These are phyloP conservation scores for Erysimum cheiri DNA, from an alignment of 441 rosid species.

Conservation along the genomic window DNA sequence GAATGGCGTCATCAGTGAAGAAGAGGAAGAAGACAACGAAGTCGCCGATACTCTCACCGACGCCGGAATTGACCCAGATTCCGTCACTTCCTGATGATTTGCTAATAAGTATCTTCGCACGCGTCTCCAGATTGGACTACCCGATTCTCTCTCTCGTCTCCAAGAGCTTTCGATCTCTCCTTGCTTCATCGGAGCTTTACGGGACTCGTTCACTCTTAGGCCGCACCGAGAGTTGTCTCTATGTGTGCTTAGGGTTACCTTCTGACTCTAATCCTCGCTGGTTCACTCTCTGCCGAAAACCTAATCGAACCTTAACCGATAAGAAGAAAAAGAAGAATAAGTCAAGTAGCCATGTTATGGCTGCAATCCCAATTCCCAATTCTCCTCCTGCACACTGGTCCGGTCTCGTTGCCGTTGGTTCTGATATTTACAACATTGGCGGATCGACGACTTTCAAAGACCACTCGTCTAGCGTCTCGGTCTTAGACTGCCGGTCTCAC, in stretches of 20 bases:
- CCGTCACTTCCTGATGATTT: constrained; percentile 13
- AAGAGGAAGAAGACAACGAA: constrained; percentile 2
- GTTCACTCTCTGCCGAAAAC: constrained; percentile 36
- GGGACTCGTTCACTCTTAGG: neutral
- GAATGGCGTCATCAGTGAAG: constrained; percentile 13
- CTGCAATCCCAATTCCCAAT: neutral
- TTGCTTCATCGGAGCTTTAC: constrained; percentile 29
- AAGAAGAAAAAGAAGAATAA: too few relatives aligned
- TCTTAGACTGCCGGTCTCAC: neutral
- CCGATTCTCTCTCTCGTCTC: constrained; percentile 20
- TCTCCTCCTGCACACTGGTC: neutral
- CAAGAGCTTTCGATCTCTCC: constrained; percentile 8
- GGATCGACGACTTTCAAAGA: neutral
- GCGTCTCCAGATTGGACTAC: neutral
- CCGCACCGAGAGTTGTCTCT: constrained; percentile 15
- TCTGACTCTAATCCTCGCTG: constrained; percentile 1
- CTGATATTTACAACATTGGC: neutral
- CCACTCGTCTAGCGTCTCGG: neutral
- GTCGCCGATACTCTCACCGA: neutral
- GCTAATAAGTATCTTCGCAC: neutral
- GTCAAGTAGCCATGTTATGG: constrained; percentile 9
- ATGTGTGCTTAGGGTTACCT: neutral
- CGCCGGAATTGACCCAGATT: neutral
- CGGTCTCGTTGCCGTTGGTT: neutral
- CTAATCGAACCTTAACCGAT: neutral